Percentiles rank a stretch among this genome's conserved stretches.
Conservation (phyloP, 805 yeast species). For the Metschnikowia shivogae region DNA sequence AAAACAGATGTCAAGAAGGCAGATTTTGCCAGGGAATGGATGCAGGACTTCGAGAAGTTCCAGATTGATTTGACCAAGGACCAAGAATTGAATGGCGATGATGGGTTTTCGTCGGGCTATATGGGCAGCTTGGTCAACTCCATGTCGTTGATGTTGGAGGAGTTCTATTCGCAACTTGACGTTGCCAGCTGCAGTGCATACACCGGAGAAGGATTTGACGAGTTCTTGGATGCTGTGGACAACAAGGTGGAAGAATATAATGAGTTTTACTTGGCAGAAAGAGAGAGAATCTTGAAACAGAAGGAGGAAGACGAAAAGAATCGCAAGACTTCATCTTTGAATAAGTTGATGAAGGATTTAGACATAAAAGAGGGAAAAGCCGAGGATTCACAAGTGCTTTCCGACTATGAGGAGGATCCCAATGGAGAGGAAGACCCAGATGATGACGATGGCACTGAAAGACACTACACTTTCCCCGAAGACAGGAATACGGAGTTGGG, state of each 20-base stretch:
- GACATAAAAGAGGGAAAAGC: conserved; percentile 48
- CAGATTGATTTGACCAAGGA: conserved; percentile 70
- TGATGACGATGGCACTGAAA: conserved; percentile 39
- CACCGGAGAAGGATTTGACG: conserved; percentile 94
- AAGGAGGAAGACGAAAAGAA: conserved; percentile 72
- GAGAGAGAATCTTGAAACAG: conserved; percentile 73
- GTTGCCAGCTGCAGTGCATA: conserved; percentile 89
- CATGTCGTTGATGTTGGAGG: conserved; percentile 94
- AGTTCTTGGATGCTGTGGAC: conserved; percentile 79
- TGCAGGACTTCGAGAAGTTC: conserved; percentile 92
- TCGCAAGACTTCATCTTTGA: conserved; percentile 66
- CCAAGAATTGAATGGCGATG: conserved; percentile 61
- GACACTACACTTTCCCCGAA: conserved; percentile 71
- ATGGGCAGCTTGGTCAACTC: conserved; percentile 93
- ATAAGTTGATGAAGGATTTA: conserved; percentile 78
- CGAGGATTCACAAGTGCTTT: conserved; percentile 44
- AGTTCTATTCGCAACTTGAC: conserved; percentile 88
- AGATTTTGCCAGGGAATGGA: conserved; percentile 91
- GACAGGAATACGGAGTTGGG: conserved; percentile 60
- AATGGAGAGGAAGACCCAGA: conserved; percentile 47
- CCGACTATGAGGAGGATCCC: conserved; percentile 46
- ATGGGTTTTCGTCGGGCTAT: conserved; percentile 70
- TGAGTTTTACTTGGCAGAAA: conserved; percentile 75
- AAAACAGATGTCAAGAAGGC: conserved; percentile 87
- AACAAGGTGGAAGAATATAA: conserved; percentile 84